phyloP scores from a whole-genome alignment of 352 stramenopile species.

The Phytophthora uliginosa region DNA sequence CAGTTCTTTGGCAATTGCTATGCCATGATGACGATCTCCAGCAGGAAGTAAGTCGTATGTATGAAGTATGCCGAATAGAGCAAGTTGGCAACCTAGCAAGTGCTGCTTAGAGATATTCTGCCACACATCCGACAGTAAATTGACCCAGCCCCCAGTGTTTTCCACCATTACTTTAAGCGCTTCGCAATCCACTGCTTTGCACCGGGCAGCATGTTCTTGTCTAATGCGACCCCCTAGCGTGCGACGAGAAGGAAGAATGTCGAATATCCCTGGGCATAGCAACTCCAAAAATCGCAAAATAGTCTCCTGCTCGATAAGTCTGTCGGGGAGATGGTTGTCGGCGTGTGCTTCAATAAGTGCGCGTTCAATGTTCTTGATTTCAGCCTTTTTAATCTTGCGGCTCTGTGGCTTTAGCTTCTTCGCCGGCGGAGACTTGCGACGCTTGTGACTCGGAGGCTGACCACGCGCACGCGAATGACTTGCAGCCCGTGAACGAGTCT shows the following conservation, averaged over 20 bases:
- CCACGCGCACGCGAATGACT: not conserved
- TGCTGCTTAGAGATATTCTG: constrained; percentile 11
- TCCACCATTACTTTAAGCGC: not conserved
- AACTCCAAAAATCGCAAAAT: constrained; percentile 1
- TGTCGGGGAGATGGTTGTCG: constrained; percentile 1
- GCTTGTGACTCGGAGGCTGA: not conserved
- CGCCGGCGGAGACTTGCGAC: not conserved
- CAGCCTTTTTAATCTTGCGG: not conserved
- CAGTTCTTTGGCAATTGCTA: constrained; percentile 9
- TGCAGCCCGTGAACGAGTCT: not conserved
- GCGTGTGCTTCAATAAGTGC: constrained; percentile 6
- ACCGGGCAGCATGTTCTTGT: constrained; percentile 1
- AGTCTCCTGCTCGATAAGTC: constrained; percentile 7
- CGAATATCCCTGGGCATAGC: constrained; percentile 1
- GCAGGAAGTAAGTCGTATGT: not conserved
- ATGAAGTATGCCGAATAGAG: constrained; percentile 3
- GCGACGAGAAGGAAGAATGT: constrained; percentile 9
- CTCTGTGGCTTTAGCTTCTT: not conserved
- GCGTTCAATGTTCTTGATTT: not conserved
- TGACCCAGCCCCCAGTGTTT: constrained; percentile 1
- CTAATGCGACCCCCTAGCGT: not conserved
- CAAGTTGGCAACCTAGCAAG: not conserved
- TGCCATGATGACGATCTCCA: constrained; percentile 11
- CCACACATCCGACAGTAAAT: constrained; percentile 14
- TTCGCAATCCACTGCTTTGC: not conserved